Percentiles rank a stretch among this genome's conserved stretches.
phyloP scores from a whole-genome alignment of 1,284 basidiomycete species.

The Apiotrichum gracile region DNA sequence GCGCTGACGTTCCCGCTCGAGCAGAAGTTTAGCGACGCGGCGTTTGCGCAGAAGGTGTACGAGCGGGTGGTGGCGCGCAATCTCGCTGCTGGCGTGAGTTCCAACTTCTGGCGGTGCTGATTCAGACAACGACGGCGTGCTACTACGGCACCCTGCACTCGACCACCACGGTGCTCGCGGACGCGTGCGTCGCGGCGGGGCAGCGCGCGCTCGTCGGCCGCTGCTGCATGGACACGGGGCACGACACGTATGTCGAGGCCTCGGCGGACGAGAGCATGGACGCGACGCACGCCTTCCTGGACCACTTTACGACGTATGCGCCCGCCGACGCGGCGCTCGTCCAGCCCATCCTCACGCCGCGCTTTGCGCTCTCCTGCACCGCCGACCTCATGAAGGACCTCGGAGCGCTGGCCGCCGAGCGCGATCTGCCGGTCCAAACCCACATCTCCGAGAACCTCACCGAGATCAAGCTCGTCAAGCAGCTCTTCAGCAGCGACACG shows the following conservation, averaged over 20 bases:
- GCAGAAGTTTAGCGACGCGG: slow-evolving; percentile 63
- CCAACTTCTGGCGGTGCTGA: background rate
- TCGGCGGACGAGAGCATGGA: slow-evolving; percentile 56
- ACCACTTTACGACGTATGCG: slow-evolving; percentile 51
- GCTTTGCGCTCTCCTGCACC: slow-evolving; percentile 91
- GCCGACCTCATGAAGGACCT: slow-evolving; percentile 62
- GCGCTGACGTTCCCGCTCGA: slow-evolving; percentile 87
- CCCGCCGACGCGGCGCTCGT: slow-evolving; percentile 57
- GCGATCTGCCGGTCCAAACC: slow-evolving; percentile 67
- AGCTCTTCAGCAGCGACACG: slow-evolving; percentile 59
- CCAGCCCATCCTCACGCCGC: slow-evolving; percentile 84
- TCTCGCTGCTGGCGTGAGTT: slow-evolving; percentile 68
- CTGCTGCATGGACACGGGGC: slow-evolving; percentile 86
- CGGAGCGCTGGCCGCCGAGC: slow-evolving; percentile 51
- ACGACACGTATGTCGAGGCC: slow-evolving; percentile 65
- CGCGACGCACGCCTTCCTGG: slow-evolving; percentile 62
- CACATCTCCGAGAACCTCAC: slow-evolving; percentile 81
- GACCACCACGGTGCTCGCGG: slow-evolving; percentile 75
- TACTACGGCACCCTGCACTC: slow-evolving; percentile 84
- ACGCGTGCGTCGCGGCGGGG: slow-evolving; percentile 63
- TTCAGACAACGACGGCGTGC: slow-evolving; percentile 84
- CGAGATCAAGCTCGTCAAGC: slow-evolving; percentile 65
- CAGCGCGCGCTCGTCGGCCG: slow-evolving; percentile 84
- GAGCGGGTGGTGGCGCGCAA: slow-evolving; percentile 65
- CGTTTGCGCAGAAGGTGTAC: slow-evolving; percentile 69